Evolutionary conservation across 2,329 filamentous ascomycete genomes (phyloP), one percentile per base, ranked within the genome.

Genomic region (Xylaria sp.): DNA sequence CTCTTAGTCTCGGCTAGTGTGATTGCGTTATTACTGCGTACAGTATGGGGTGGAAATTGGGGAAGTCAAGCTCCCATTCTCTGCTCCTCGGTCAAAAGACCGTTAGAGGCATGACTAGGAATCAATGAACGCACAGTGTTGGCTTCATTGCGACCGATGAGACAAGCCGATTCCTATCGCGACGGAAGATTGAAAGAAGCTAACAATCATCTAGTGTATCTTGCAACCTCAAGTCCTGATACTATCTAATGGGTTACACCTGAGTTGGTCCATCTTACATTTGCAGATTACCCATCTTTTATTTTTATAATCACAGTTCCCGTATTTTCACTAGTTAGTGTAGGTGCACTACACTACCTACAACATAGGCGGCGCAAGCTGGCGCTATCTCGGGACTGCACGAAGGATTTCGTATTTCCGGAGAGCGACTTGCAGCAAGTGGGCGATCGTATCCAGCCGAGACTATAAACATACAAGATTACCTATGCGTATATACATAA

Each of bases 201-300:
- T 72, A 75, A 65, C 62, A 69, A 66, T n/a, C n/a, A n/a, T n/a
- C n/a, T 13, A 71, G 68, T 71, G 64, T 68, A 73, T 70, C 68
- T 71, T 60, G 58, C 63, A 58, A 66, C 63, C 71, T 68, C 68
- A 66, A 65, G 68, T 63, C 62, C 67, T 67, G 62, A 64, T 49
- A 71, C 53, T 73, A 63, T 72, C 68, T 70, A 72, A 73, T 73
- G 63, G 72, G 71, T 73, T 51, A 74, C 71, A 75, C 75, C 73
- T 73, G 68, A 63, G 66, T 67, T 67, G 71, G 67, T 71, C 69
- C 71, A 55, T 69, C 62, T 61, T 57, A 56, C 61, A 39, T 31
- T 3, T 31, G 7, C 29, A 67, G 50, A 72, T 69, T 71, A 69
- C 68, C 66, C 72, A 66, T 70, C 69, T 65, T n/a, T 51, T 51